A percentile compares a stretch with the other conserved stretches of the same genome.
Evolutionary conservation across 176 grass and related monocot genomes (phyloP).

Genomic region (Triticum turgidum): DNA sequence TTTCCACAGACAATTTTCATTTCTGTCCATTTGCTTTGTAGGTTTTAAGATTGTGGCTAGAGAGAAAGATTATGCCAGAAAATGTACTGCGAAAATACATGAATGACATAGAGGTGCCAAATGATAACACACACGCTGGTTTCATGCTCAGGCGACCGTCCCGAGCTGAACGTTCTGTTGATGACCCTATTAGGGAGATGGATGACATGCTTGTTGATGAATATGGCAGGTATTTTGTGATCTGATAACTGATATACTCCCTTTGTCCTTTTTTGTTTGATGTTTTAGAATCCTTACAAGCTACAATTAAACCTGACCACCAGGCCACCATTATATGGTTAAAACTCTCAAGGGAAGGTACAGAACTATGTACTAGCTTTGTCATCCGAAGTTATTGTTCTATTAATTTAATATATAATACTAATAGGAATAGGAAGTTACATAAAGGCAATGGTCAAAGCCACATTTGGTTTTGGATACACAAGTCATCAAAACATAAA

Average conservation of each 20-base stretch:
- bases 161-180: slow-evolving; percentile 87
- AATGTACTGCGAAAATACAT: slow-evolving; percentile 61
- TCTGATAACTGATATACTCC: slow-evolving; percentile 24
- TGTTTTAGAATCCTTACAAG: not conserved
- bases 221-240: slow-evolving; percentile 85
- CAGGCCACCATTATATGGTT: not conserved
- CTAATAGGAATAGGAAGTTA: not conserved
- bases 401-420: not conserved
- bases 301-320: not conserved
- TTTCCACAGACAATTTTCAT: slow-evolving; percentile 2
- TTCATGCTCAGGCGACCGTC: slow-evolving; percentile 58
- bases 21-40: slow-evolving; percentile 36
- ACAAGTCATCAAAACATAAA: not conserved
- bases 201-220: slow-evolving; percentile 97
- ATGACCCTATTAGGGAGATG: slow-evolving; percentile 99
- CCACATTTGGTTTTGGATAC: slow-evolving; percentile 6
- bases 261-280: not conserved
- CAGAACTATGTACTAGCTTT: not conserved
- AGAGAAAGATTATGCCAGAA: slow-evolving; percentile 98
- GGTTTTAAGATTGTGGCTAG: slow-evolving; percentile 96
- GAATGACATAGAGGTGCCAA: slow-evolving; percentile 76
- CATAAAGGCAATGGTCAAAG: slow-evolving; percentile 11
- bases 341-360: not conserved
- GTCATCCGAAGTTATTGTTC: not conserved
- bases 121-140: slow-evolving; percentile 56